Base-by-base conservation (phyloP, 306 rosid genomes). In the Cucumis melo region DNA sequence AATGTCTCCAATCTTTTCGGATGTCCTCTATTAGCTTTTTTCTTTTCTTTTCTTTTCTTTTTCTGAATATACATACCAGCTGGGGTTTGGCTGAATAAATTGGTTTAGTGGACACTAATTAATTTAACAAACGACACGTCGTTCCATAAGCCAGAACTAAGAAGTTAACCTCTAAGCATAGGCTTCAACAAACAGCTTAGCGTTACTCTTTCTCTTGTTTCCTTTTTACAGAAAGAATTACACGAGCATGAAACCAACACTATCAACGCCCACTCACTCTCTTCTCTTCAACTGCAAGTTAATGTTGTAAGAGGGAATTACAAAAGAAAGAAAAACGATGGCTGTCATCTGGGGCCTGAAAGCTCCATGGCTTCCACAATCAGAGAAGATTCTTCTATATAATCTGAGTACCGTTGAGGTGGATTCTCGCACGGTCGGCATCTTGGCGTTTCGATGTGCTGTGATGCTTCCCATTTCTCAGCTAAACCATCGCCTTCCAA, bases 381-480 rank as follows among this genome's bases (percentile, higher is more conserved):
- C 51, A 95, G 91, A 46, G 99, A 89, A 57, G 97, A 92, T 83
- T 95, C 99, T 62, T 92, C 98, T 68, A 95, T 89, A 65, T 81
- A 95, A 84, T 92, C 98, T 48, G 99, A 90, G 64, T 92, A 95
- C 78, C 92, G 84, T 80, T 85, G 96, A 36, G 93, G 92, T 0
- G 88, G 91, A 72, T 83, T 82, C 67, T 95, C 99, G 63, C 82
- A 71, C 16, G 80, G 79, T 79, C 96, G 86, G 78, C 73, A 82
- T 78, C 91, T 87, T 3, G 97, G 95, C 3, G 93, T 85, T 77
- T 95, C 98, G 2, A 85, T 77, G 76, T 89, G 84, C 84, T 89
- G 97, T 17, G 98, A 95, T 15, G 93, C 96, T 77, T 92, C 99
- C 99, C 99, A 95, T 88, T 90, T 95, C 83, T 95, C 99, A 5